A percentile compares a stretch with the other conserved stretches of the same genome.
Evolutionary conservation across 306 rosid genomes (phyloP).

Genomic region (Cicer judaicum): DNA sequence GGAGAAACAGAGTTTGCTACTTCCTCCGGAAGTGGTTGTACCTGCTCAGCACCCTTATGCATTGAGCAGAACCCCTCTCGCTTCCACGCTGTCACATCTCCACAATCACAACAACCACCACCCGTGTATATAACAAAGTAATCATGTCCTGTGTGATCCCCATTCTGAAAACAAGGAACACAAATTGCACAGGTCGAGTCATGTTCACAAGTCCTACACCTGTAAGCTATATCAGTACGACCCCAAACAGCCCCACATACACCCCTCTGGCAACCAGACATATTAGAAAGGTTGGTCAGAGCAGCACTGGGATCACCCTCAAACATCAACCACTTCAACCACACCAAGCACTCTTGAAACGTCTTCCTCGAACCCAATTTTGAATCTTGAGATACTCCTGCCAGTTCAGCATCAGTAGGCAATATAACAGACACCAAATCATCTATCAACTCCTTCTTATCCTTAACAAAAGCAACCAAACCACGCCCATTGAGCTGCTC

Average conservation of each 20-base stretch:
- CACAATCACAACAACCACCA: conserved; percentile 98
- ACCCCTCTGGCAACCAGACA: conserved; percentile 84
- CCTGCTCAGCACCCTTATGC: conserved; percentile 91
- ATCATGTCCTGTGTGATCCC: conserved; percentile 85
- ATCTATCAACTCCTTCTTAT: conserved; percentile 50
- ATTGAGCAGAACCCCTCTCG: conserved; percentile 91
- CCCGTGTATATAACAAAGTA: conserved; percentile 79
- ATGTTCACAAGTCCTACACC: conserved; percentile 87
- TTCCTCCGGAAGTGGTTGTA: conserved; percentile 79
- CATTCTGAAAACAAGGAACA: conserved; percentile 93
- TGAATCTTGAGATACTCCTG: conserved; percentile 50
- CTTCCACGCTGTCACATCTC: conserved; percentile 97
- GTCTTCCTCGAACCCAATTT: conserved; percentile 51
- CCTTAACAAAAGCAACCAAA: conserved; percentile 68
- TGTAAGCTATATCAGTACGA: conserved; percentile 74
- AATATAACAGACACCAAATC: conserved; percentile 70
- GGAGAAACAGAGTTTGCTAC: conserved; percentile 64
- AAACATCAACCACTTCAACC: conserved; percentile 98
- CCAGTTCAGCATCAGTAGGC: conserved; percentile 71
- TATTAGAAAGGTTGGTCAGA: conserved; percentile 55
- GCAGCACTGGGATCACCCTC: conserved; percentile 71
- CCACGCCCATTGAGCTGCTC: conserved; percentile 64
- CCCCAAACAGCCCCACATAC: conserved; percentile 99
- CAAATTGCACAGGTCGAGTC: conserved; percentile 97
- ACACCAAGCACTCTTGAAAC: conserved; percentile 70